Evolutionary conservation across 805 yeast species (phyloP).

Genomic region (Kurtzmaniella cleridarum): DNA sequence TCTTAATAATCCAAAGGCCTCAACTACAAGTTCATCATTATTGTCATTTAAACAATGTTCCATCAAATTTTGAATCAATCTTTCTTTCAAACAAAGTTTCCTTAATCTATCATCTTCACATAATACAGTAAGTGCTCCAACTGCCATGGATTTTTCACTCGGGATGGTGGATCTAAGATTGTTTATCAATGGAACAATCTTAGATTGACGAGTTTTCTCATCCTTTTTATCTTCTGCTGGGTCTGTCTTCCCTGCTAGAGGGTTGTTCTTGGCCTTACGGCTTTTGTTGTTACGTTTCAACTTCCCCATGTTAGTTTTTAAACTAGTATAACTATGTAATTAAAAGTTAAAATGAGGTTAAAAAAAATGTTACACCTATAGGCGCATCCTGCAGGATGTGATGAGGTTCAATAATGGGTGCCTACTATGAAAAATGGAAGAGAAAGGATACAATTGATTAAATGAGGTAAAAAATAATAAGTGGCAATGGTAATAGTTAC

Average conservation of each 20-base stretch:
- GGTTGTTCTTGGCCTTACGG: constrained; percentile 30
- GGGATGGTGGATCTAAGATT: constrained; percentile 58
- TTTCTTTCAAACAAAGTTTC: constrained; percentile 61
- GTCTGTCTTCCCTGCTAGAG: constrained; percentile 19
- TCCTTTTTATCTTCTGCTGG: constrained; percentile 31
- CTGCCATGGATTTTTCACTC: constrained; percentile 73
- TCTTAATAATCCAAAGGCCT: constrained; percentile 74
- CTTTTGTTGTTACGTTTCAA: constrained; percentile 54
- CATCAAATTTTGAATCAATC: constrained; percentile 57
- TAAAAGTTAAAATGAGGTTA: neutral
- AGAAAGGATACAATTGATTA: too few relatives aligned
- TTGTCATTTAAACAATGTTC: constrained; percentile 62
- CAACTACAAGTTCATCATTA: constrained; percentile 71
- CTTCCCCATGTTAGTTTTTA: constrained; percentile 54
- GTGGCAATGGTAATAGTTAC: too few relatives aligned
- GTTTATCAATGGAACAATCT: constrained; percentile 62
- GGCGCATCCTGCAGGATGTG: too few relatives aligned
- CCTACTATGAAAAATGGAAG: too few relatives aligned
- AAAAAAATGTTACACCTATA: too few relatives aligned
- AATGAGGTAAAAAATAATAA: too few relatives aligned
- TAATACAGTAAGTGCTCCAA: constrained; percentile 65
- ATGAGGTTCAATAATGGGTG: too few relatives aligned
- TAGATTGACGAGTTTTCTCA: constrained; percentile 45
- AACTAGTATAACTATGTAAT: neutral
- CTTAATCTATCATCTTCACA: constrained; percentile 67